Percentiles rank a stretch among this genome's conserved stretches.
These are phyloP conservation scores for Plasmodium reichenowi DNA, from an alignment of 169 alveolate species.

Conservation along the genomic window DNA sequence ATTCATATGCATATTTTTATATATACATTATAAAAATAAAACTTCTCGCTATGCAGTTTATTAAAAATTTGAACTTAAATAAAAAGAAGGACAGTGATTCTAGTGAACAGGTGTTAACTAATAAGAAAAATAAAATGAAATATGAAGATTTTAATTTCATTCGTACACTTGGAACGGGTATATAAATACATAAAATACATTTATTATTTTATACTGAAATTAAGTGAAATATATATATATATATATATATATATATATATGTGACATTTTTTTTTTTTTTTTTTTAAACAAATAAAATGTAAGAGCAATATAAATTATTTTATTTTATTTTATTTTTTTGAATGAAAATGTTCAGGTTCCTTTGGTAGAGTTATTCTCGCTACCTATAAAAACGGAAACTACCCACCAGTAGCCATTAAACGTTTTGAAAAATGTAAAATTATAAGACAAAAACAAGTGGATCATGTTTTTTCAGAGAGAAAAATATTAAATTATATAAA, in stretches of 20 bases:
- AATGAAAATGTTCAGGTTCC: slow-evolving; percentile 85
- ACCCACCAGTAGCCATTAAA: slow-evolving; percentile 86
- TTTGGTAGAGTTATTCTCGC: slow-evolving; percentile 96
- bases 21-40: too few relatives aligned
- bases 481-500: slow-evolving; percentile 91
- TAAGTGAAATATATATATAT: not conserved
- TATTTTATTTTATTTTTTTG: not conserved
- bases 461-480: slow-evolving; percentile 96
- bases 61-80: slow-evolving; percentile 47
- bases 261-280: not conserved
- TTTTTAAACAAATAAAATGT: not conserved
- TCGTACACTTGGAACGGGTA: slow-evolving; percentile 77
- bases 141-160: slow-evolving; percentile 73
- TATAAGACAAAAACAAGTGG: slow-evolving; percentile 91
- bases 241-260: not conserved
- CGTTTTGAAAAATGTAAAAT: slow-evolving; percentile 87
- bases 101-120: not conserved
- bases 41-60: slow-evolving; percentile 17
- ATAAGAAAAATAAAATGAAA: slow-evolving; percentile 56
- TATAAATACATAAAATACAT: not conserved
- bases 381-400: slow-evolving; percentile 79
- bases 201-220: not conserved
- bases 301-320: not conserved
- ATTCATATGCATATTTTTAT: too few relatives aligned
- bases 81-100: slow-evolving; percentile 39